A percentile compares a stretch with the other conserved stretches of the same genome.
Evolutionary conservation across 495 filamentous ascomycete species (phyloP).

Genomic region (Staphylotrichum tortipilum): DNA sequence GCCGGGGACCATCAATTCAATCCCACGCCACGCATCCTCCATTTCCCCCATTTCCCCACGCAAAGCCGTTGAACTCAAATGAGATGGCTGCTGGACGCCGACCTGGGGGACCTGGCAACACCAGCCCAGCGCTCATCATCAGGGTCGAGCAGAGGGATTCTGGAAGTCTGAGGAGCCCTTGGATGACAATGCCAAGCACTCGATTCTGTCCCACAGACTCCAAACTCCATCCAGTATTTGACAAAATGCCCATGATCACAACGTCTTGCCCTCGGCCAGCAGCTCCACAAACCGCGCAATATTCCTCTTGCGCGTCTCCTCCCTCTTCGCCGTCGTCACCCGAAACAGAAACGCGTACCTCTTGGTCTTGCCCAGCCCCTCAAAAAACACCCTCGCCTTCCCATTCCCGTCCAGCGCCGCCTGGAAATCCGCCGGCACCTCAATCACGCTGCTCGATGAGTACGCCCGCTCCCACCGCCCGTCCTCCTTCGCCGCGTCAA

Average conservation of each 20-base stretch:
- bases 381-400: slow-evolving; percentile 31
- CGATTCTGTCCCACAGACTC: too few species aligned
- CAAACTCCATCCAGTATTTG: slow-evolving; percentile 50
- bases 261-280: slow-evolving; percentile 16
- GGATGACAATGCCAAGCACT: too few species aligned
- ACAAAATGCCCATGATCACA: slow-evolving; percentile 40
- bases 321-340: slow-evolving; percentile 32
- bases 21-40: too few species aligned
- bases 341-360: slow-evolving; percentile 37
- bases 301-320: slow-evolving; percentile 20
- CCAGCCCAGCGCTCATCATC: too few species aligned
- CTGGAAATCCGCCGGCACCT: slow-evolving; percentile 38
- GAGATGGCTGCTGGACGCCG: too few species aligned
- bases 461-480: slow-evolving; percentile 51
- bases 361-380: slow-evolving; percentile 32
- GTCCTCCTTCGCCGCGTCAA: slow-evolving; percentile 47
- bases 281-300: slow-evolving; percentile 23
- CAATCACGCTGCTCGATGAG: slow-evolving; percentile 34
- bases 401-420: slow-evolving; percentile 22
- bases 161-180: too few species aligned
- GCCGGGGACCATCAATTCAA: too few species aligned
- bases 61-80: too few species aligned
- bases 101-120: too few species aligned
- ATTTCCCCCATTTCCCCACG: too few species aligned
- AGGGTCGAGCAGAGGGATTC: too few species aligned